These are phyloP conservation scores for Talaromyces marneffei DNA, from an alignment of 2,329 filamentous ascomycete genomes.

Conservation along the genomic window DNA sequence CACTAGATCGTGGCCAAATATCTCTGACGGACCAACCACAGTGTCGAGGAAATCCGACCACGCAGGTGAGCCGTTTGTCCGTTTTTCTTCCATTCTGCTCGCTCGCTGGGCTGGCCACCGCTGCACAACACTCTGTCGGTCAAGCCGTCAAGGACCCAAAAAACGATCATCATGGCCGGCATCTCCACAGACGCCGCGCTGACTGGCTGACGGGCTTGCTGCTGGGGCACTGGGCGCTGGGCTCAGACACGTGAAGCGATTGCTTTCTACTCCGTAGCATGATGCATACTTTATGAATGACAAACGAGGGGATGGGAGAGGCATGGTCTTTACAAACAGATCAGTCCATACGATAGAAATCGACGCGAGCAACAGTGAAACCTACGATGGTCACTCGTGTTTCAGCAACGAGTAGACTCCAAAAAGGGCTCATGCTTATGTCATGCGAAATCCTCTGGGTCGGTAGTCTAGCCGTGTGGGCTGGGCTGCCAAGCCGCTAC, in stretches of 20 bases:
- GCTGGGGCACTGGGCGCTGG: not conserved
- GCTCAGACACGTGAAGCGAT: not conserved
- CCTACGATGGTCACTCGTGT: not conserved
- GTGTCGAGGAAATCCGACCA: not conserved
- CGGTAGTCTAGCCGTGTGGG: not conserved
- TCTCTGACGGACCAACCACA: not conserved
- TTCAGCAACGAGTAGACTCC: not conserved
- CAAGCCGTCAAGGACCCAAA: not conserved
- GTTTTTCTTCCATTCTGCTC: no score
- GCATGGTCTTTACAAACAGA: not conserved
- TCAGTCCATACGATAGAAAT: not conserved
- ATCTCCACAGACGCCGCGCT: not conserved
- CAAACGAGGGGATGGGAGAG: not conserved
- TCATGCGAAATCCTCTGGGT: not conserved
- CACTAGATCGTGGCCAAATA: not conserved
- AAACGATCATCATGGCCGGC: not conserved
- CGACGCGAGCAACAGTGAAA: not conserved
- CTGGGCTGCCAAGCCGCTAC: not conserved
- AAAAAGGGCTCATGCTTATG: not conserved
- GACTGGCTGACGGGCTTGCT: not conserved
- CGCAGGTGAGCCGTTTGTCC: not conserved
- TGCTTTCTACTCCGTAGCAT: no score
- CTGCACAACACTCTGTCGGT: not conserved
- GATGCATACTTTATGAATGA: not conserved
- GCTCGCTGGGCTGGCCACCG: no score